Evolutionary conservation across 768 basidiomycete species (phyloP), one percentile per base, ranked within the genome.

Genomic region (Leccinum variicolor): DNA sequence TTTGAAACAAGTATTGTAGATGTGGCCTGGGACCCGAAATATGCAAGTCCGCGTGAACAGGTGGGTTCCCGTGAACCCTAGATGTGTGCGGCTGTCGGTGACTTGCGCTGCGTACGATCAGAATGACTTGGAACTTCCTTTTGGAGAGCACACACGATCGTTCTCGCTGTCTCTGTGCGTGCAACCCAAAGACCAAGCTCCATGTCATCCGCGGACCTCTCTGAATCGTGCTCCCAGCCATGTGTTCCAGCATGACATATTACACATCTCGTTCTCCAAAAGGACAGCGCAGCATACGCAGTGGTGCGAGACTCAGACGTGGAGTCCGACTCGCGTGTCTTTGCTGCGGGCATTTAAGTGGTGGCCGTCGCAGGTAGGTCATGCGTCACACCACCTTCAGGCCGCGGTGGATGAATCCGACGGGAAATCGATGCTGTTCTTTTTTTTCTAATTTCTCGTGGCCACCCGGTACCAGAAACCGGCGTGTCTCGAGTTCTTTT

Each of bases 141-240:
- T 62, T 65, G 46, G 53, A 62, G 63, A 21, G 45, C 26, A 48
- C 41, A n/a, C 53, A 36, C 55, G 21, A 62, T 51, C 58, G 55
- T 47, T 63, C 56, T 19, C 31, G 48, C 25, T 34, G 31, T 33
- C 61, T 51, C 56, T 56, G 43, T 51, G 50, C 33, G 6, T 53
- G 57, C 25, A 64, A 62, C 50, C 48, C 62, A 53, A 53, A 48
- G 53, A 55, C 56, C 54, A 68, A 57, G 55, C 34, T 62, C 59
- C 67, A 52, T 52, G 43, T 63, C 59, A 15, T 62, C 61, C 65
- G 65, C 62, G 69, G 61, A 62, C 59, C 59, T 57, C 55, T 54
- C n/a, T 34, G 48, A 48, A 56, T 55, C 15, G 41, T 62, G 39
- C 52, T 60, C 36, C 65, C 54, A 36, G 59, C 59, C 25, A 36